Percentiles rank a stretch among this genome's conserved stretches.
Evolutionary conservation across 805 yeast genomes (phyloP).

Genomic region (Kuraishia capsulata): DNA sequence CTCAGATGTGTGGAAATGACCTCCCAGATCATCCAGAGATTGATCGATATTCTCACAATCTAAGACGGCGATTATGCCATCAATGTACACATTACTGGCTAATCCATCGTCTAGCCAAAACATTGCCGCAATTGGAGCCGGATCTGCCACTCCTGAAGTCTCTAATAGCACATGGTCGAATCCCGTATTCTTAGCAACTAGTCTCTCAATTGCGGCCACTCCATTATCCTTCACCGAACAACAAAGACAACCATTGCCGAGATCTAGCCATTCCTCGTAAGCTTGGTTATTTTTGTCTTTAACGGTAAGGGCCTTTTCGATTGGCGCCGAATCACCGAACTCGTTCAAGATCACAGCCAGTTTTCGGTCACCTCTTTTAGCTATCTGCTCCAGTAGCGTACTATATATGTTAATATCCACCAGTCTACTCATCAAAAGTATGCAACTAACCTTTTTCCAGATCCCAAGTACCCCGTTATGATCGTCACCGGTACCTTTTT

Average conservation of each 20-base stretch:
- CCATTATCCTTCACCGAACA: constrained; percentile 95
- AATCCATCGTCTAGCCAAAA: constrained; percentile 95
- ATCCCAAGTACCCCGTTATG: constrained; percentile 89
- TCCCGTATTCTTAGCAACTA: constrained; percentile 54
- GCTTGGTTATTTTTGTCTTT: constrained; percentile 37
- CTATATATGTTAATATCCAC: background rate
- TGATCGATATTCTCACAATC: constrained; percentile 60
- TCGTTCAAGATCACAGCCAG: constrained; percentile 90
- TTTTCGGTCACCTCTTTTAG: constrained; percentile 57
- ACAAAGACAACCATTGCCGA: constrained; percentile 95
- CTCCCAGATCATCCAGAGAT: constrained; percentile 64
- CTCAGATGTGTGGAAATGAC: constrained; percentile 54
- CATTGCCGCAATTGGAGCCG: constrained; percentile 95
- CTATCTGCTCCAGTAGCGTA: constrained; percentile 69
- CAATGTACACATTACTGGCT: constrained; percentile 75
- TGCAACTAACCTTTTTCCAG: constrained; percentile 49
- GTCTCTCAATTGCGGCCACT: constrained; percentile 84
- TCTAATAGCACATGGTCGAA: constrained; percentile 91
- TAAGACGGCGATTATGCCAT: constrained; percentile 84
- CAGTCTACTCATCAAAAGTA: background rate
- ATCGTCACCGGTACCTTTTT: constrained; percentile 81
- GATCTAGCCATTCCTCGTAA: constrained; percentile 90
- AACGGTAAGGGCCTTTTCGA: constrained; percentile 80
- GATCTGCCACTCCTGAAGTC: constrained; percentile 96
- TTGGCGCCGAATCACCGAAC: constrained; percentile 83